Base-by-base conservation (phyloP, 768 basidiomycete genomes). In the Kwoniella dendrophila region DNA sequence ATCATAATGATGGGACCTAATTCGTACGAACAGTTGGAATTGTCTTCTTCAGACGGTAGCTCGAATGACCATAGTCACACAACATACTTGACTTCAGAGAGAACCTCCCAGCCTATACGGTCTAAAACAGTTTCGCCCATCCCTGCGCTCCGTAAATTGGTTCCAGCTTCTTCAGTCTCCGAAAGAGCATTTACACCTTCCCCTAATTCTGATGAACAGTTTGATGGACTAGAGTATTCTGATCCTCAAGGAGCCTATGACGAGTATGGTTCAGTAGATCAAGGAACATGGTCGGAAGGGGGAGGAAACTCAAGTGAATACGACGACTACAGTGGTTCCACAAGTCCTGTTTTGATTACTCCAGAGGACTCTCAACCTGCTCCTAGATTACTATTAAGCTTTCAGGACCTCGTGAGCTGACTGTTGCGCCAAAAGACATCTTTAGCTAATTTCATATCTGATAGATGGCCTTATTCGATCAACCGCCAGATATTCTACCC, bases 171-270 rank as follows among this genome's bases (percentile, higher is more conserved):
- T 10, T 51, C 49, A 33, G 49, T 32, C 2, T 51, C 49, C 20
- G 49, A 51, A 7, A 29, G 49, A 24, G 49, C 30, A n/a, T 22
- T 34, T 14, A 51, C 49, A 33, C 49, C 32, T 14, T 47, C 32
- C 11, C 45, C 56, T 3, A 8, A 24, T 5, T 3, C 27, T 18
- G 54, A 32, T 22, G 53, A 56, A 38, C 43, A 51, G 1, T 49
- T 60, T 18, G 59, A 61, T 26, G 61, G 63, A 61, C 10, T 62
- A 18, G 65, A 61, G 1, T 67, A 53, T 43, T 58, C 64, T 6
- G 34, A 44, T 36, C 49, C 29, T 2, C 20, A 53, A 33, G 22
- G 8, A 1, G 63, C 58, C 26, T 43, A 56, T 10, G 64, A 54
- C 44, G 52, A 54, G 36, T 33, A 27, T 47, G 34, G 30, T 24